Base-by-base conservation (phyloP, 129 eudicot species). In the Smallanthus sonchifolius region DNA sequence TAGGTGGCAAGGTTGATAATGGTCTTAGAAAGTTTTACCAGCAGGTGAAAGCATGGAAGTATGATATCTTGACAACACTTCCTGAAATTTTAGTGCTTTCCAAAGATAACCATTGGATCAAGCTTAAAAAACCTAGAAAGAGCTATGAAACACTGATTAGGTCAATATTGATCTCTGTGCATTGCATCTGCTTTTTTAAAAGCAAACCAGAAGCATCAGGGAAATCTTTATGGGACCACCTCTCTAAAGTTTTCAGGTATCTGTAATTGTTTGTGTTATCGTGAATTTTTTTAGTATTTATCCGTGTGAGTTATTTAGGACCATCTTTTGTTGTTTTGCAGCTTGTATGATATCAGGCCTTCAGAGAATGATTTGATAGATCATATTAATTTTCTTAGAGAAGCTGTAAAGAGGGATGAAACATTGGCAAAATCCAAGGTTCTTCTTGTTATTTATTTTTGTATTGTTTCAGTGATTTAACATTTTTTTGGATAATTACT, bases 21-120 rank as follows among this genome's bases (percentile, higher is more conserved):
- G 97, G 98, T 67, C 88, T 86, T 60, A 80, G 65, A 69, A 77
- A 65, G 77, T 43, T 88, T 51, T 85, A 83, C 63, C 86, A 78
- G 72, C 84, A 85, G 81, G 96, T 91, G 59, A 75, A 57, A 43
- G 94, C 97, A 32, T 94, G 97, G 99, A 94, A 80, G 80, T 90
- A 82, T 65, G 91, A 94, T 56, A 55, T 85, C 61, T 77, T 77
- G n/a, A 45, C 34, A 7, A 24, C 48, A 24, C 79, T 72, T 42
- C 97, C 93, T 0, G 91, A 81, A 73, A 83, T 94, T 67, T 88
- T 83, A 42, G 93, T 94, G 61, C 80, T 85, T 65, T 77, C 87
- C 2, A 82, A 78, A 75, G 88, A 91, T 42, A 87, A 84, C 49
- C 64, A 77, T 54, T 94, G 99, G 99, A 84, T 90, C 64, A 86